Evolutionary conservation across 2,329 filamentous ascomycete genomes (phyloP).

Genomic region (Paraphaeosphaeria minitans): DNA sequence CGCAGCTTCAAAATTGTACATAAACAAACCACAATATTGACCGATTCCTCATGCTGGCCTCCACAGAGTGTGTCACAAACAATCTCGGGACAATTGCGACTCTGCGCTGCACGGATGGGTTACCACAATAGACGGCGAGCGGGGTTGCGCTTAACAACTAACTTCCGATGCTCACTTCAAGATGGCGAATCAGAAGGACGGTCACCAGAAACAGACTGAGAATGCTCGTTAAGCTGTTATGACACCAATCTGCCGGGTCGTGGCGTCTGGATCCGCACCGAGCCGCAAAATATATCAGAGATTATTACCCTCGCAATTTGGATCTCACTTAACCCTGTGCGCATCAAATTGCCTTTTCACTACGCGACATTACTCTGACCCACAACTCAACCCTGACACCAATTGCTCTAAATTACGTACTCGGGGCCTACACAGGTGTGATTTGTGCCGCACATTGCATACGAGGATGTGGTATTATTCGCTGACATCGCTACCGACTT

Average conservation of each 20-base stretch:
- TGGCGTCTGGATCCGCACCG: constrained; percentile 16
- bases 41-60: background rate
- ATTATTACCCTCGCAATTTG: constrained; percentile 19
- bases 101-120: background rate
- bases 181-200: background rate
- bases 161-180: background rate
- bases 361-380: constrained; percentile 9
- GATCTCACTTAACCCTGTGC: constrained; percentile 9
- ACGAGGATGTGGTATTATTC: constrained; percentile 16
- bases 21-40: background rate
- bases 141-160: background rate
- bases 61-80: background rate
- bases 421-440: constrained; percentile 9
- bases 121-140: background rate
- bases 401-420: constrained; percentile 12
- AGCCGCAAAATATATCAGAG: constrained; percentile 20
- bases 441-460: constrained; percentile 12
- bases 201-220: background rate
- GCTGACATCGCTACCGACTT: constrained; percentile 16
- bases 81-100: background rate
- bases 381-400: constrained; percentile 14
- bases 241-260: constrained; percentile 7
- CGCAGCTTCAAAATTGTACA: too few species aligned
- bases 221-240: background rate
- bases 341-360: constrained; percentile 13